A percentile compares a stretch with the other conserved stretches of the same genome.
Evolutionary conservation across 2,329 filamentous ascomycete species (phyloP).

Genomic region (Zasmidium citrigriseum): DNA sequence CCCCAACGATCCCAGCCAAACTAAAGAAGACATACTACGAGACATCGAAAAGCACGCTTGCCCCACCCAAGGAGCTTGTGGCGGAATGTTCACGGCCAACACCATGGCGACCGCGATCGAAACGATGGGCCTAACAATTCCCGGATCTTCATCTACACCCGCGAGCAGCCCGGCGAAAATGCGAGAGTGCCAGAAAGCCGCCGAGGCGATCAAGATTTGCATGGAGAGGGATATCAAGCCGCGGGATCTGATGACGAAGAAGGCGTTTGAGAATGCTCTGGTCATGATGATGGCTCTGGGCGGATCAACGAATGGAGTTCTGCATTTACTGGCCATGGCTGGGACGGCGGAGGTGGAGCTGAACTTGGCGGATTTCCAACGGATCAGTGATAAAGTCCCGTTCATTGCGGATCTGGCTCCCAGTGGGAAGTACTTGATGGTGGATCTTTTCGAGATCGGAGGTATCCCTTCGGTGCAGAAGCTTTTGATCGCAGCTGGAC

Average conservation of each 20-base stretch:
- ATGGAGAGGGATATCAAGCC: slow-evolving; percentile 84
- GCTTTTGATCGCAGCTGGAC: slow-evolving; percentile 71
- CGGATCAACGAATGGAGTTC: slow-evolving; percentile 83
- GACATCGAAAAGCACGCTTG: slow-evolving; percentile 82
- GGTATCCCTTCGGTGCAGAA: slow-evolving; percentile 86
- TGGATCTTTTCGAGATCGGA: slow-evolving; percentile 82
- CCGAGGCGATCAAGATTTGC: slow-evolving; percentile 73
- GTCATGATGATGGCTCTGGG: slow-evolving; percentile 91
- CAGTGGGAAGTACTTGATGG: slow-evolving; percentile 81
- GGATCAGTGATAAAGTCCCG: slow-evolving; percentile 78
- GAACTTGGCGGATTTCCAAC: slow-evolving; percentile 78
- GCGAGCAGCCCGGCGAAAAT: slow-evolving; percentile 80
- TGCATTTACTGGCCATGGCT: slow-evolving; percentile 90
- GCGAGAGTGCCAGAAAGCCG: slow-evolving; percentile 81
- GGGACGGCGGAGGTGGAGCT: slow-evolving; percentile 77
- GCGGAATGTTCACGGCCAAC: slow-evolving; percentile 93
- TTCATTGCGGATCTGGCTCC: slow-evolving; percentile 86
- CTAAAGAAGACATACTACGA: slow-evolving; percentile 74
- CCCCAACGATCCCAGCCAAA: slow-evolving; percentile 68
- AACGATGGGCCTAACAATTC: slow-evolving; percentile 80
- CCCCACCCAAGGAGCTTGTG: slow-evolving; percentile 76
- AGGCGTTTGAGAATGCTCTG: slow-evolving; percentile 83
- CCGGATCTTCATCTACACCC: slow-evolving; percentile 81
- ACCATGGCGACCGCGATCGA: slow-evolving; percentile 92
- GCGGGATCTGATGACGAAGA: slow-evolving; percentile 75